phyloP scores from a whole-genome alignment of 2,329 filamentous ascomycete species.

The Calycina marina region DNA sequence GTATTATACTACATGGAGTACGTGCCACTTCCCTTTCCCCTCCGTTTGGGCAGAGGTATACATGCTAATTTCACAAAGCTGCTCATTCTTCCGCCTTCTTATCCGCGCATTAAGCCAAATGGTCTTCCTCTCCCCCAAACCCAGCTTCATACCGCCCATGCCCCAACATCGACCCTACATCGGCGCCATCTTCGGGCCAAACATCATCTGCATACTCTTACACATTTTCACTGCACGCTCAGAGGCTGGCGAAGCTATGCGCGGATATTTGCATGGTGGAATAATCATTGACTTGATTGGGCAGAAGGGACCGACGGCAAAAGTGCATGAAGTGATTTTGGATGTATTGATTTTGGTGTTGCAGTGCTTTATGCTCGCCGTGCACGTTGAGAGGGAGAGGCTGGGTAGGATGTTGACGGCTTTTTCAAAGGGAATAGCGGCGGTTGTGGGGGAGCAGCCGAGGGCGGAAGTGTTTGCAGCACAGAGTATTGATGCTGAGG shows the following conservation, averaged over 20 bases:
- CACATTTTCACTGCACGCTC: conserved; percentile 42
- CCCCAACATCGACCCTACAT: conserved; percentile 41
- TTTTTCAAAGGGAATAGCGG: conserved; percentile 5
- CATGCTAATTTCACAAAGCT: conserved; percentile 28
- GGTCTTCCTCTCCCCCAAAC: conserved; percentile 45
- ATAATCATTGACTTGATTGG: conserved; percentile 55
- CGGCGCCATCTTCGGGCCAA: conserved; percentile 41
- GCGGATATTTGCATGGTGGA: conserved; percentile 53
- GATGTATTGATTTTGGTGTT: conserved; percentile 41
- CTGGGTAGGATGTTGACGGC: conserved; percentile 26
- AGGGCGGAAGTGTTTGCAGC: conserved; percentile 8
- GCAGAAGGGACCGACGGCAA: conserved; percentile 45
- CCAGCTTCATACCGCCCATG: conserved; percentile 37
- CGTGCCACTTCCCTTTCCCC: conserved; percentile 13
- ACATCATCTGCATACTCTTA: conserved; percentile 43
- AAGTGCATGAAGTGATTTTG: conserved; percentile 37
- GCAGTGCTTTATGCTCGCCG: conserved; percentile 49
- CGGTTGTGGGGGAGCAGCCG: conserved; percentile 6
- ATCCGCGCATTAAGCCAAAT: conserved; percentile 44
- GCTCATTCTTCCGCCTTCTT: conserved; percentile 47
- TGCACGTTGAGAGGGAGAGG: conserved; percentile 45
- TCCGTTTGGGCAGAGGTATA: no score
- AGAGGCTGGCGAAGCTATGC: conserved; percentile 41
- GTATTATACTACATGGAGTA: conserved; percentile 60
- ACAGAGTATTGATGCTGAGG: conserved; percentile 22